These are phyloP conservation scores for Theobroma cacao DNA, from an alignment of 345 rosid genomes.

Conservation along the genomic window DNA sequence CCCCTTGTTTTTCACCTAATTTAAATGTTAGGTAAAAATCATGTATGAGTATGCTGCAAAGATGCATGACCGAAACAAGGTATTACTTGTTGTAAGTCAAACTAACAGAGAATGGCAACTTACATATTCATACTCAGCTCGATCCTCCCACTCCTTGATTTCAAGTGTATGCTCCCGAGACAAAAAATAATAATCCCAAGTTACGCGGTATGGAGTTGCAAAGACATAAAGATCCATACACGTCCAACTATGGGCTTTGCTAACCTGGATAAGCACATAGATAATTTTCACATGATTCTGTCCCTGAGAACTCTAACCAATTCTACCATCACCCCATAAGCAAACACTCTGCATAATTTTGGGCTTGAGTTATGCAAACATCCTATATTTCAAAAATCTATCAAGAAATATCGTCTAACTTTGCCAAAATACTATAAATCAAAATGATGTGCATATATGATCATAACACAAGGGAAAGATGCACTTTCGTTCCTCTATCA, in stretches of 20 bases:
- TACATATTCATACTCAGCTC: constrained; percentile 87
- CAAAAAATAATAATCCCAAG: constrained; percentile 89
- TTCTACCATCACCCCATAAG: not conserved
- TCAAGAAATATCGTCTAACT: not conserved
- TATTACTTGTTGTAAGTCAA: constrained; percentile 6
- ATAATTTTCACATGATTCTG: constrained; percentile 6
- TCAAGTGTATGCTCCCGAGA: constrained; percentile 89
- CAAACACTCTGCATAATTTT: constrained; percentile 13
- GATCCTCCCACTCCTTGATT: constrained; percentile 76
- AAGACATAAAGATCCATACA: constrained; percentile 96
- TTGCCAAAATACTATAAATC: not conserved
- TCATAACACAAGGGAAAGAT: not conserved
- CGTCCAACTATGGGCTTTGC: constrained; percentile 90
- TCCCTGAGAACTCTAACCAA: not conserved
- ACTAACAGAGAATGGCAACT: constrained; percentile 22
- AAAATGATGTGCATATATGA: not conserved
- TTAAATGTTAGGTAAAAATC: not conserved
- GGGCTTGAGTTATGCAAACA: constrained; percentile 3
- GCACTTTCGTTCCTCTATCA: not conserved
- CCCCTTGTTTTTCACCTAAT: constrained; percentile 84
- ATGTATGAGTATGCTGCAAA: not conserved
- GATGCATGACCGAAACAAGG: not conserved
- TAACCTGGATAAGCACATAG: constrained; percentile 48
- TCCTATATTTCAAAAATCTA: not conserved
- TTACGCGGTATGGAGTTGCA: constrained; percentile 89